These are phyloP conservation scores for Yarrowia sp. DNA, from an alignment of 805 yeast genomes.

Conservation along the genomic window DNA sequence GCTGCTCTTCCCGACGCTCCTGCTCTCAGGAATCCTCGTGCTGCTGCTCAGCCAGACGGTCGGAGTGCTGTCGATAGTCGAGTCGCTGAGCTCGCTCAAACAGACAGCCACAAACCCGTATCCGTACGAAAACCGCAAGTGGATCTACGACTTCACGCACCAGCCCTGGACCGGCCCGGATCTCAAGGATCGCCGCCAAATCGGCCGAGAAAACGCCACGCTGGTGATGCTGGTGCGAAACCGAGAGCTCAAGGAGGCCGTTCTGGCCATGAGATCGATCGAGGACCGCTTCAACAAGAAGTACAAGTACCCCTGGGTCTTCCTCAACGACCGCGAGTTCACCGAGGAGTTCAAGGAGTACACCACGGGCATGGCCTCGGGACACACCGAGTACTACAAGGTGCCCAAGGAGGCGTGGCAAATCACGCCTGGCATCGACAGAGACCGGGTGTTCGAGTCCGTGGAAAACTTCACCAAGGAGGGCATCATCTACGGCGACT, in stretches of 20 bases:
- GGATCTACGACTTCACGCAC: constrained; percentile 15
- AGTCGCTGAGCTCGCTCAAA: not conserved
- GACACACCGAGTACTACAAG: constrained; percentile 71
- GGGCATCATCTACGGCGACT: constrained; percentile 61
- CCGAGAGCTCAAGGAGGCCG: constrained; percentile 70
- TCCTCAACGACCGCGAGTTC: constrained; percentile 84
- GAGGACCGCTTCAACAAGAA: constrained; percentile 87
- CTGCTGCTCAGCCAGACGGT: not conserved
- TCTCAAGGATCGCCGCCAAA: constrained; percentile 38
- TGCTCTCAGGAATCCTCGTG: not conserved
- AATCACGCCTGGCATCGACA: constrained; percentile 68
- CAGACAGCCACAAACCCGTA: not conserved
- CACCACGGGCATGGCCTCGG: constrained; percentile 68
- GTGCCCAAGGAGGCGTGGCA: constrained; percentile 86
- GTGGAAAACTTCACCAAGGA: constrained; percentile 45
- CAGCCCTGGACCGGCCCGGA: constrained; percentile 14
- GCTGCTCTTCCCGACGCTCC: not conserved
- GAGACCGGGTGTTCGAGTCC: constrained; percentile 49
- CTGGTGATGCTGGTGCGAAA: constrained; percentile 84
- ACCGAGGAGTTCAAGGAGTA: constrained; percentile 72
- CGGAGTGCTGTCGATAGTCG: not conserved
- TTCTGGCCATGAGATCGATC: constrained; percentile 73
- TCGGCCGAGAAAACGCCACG: constrained; percentile 76
- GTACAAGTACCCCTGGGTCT: constrained; percentile 91
- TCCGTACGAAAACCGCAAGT: constrained; percentile 3